Percentiles rank a stretch among this genome's conserved stretches.
Conservation (phyloP, 2,329 filamentous ascomycete genomes). For the Ilyonectria mors-panacis region DNA sequence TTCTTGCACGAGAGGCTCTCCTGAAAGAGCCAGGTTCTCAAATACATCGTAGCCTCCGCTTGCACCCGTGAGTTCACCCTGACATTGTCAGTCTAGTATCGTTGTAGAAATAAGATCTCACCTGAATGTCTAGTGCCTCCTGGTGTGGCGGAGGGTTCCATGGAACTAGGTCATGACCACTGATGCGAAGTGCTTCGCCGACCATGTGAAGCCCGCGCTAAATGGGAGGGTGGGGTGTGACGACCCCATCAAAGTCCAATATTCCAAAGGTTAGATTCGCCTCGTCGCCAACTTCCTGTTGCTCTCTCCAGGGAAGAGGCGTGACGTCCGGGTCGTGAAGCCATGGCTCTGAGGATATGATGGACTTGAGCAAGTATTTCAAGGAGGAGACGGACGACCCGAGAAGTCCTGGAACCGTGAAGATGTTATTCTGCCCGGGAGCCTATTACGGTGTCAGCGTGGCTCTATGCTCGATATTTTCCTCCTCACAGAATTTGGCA, state of each 20-base stretch:
- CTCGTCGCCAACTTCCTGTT: neutral
- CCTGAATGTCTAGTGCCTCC: neutral
- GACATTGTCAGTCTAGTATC: too few relatives aligned
- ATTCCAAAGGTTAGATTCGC: neutral
- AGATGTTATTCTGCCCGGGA: neutral
- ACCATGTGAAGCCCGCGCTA: too few relatives aligned
- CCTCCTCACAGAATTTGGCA: too few relatives aligned
- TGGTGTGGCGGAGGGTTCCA: neutral
- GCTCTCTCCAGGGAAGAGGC: conserved; percentile 4
- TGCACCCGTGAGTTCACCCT: too few relatives aligned
- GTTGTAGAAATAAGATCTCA: neutral
- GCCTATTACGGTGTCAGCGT: neutral
- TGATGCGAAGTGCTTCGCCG: too few relatives aligned
- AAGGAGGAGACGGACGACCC: neutral
- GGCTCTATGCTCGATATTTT: too few relatives aligned
- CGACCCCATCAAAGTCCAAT: neutral
- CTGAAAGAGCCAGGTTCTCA: conserved; percentile 65
- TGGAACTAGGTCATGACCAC: too few relatives aligned
- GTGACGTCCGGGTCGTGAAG: neutral
- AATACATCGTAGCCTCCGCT: too few relatives aligned
- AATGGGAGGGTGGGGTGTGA: conserved; percentile 13
- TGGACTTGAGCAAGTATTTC: neutral
- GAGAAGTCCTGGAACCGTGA: neutral
- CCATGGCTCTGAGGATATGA: conserved; percentile 15
- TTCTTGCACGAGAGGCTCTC: conserved; percentile 66